Conservation (phyloP, 805 yeast genomes). For the Monosporozyma unispora region DNA sequence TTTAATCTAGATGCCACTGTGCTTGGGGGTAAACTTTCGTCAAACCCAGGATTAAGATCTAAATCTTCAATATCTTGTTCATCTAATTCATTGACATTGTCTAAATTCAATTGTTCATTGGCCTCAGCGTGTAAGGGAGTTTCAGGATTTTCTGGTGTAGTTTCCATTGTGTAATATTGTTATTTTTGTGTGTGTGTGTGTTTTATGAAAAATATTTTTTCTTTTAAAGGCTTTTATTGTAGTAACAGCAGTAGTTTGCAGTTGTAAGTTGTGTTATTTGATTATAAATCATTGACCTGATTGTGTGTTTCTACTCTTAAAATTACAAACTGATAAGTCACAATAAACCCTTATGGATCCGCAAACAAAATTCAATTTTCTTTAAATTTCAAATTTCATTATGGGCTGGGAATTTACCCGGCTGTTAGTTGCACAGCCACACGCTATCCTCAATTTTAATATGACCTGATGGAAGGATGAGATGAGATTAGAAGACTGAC, state of each 20-base stretch:
- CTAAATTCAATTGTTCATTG: conserved; percentile 18
- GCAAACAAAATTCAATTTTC: not conserved
- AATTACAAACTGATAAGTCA: not conserved
- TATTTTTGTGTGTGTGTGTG: not conserved
- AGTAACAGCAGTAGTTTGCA: not conserved
- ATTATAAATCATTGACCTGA: not conserved
- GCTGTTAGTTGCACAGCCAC: not conserved
- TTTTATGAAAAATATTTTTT: too few relatives aligned
- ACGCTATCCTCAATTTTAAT: not conserved
- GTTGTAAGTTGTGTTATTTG: not conserved
- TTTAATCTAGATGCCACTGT: not conserved
- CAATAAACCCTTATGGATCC: not conserved
- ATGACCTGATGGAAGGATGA: too few relatives aligned
- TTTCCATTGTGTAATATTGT: not conserved
- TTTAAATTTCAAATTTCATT: not conserved
- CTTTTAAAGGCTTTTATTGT: not conserved
- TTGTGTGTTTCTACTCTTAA: too few relatives aligned
- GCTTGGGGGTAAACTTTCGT: conserved; percentile 10
- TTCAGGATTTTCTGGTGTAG: conserved; percentile 15
- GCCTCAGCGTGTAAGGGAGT: conserved; percentile 27
- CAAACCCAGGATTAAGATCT: conserved; percentile 19
- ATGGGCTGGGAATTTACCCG: not conserved
- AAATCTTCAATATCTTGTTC: conserved; percentile 23
- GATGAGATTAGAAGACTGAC: too few relatives aligned
- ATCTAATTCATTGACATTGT: conserved; percentile 20